These are phyloP conservation scores for Microbotryomycetes sp. DNA, from an alignment of 1,284 basidiomycete genomes.

Conservation along the genomic window DNA sequence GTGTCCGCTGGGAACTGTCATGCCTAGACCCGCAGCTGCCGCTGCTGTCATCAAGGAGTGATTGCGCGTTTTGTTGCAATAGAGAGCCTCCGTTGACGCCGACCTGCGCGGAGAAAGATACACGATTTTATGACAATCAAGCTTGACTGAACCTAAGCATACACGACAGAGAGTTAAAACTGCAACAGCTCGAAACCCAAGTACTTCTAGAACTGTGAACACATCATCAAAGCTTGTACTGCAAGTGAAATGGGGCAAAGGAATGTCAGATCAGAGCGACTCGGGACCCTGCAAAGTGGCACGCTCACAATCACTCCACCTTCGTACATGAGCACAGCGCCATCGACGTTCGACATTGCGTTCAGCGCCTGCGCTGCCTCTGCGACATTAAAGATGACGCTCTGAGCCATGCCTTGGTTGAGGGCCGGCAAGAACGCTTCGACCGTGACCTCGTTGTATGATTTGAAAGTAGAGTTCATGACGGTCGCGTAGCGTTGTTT, in stretches of 20 bases:
- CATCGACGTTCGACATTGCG: slow-evolving; percentile 8
- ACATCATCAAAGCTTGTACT: background rate
- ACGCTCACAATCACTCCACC: slow-evolving; percentile 4
- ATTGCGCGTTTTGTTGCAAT: too few species aligned
- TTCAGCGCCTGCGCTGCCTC: slow-evolving; percentile 13
- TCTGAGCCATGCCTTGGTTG: slow-evolving; percentile 12
- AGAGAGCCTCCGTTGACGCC: too few species aligned
- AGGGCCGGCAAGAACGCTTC: slow-evolving; percentile 11
- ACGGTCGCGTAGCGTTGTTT: slow-evolving; percentile 6
- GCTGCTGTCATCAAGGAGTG: background rate
- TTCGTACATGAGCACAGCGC: slow-evolving; percentile 14
- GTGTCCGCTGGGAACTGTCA: slow-evolving; percentile 63
- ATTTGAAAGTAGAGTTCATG: slow-evolving; percentile 4
- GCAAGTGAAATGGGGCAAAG: too few species aligned
- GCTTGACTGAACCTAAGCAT: too few species aligned
- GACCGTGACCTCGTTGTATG: slow-evolving; percentile 13
- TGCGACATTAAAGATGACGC: slow-evolving; percentile 10
- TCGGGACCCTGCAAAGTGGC: too few species aligned
- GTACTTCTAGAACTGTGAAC: too few species aligned
- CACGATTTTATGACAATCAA: too few species aligned
- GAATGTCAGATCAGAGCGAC: too few species aligned
- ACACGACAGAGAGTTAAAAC: too few species aligned
- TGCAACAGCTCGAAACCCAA: too few species aligned
- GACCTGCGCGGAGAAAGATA: too few species aligned
- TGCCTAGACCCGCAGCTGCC: slow-evolving; percentile 12